Conservation (phyloP, 2,329 filamentous ascomycete species). For the Podosphaera xanthii region DNA sequence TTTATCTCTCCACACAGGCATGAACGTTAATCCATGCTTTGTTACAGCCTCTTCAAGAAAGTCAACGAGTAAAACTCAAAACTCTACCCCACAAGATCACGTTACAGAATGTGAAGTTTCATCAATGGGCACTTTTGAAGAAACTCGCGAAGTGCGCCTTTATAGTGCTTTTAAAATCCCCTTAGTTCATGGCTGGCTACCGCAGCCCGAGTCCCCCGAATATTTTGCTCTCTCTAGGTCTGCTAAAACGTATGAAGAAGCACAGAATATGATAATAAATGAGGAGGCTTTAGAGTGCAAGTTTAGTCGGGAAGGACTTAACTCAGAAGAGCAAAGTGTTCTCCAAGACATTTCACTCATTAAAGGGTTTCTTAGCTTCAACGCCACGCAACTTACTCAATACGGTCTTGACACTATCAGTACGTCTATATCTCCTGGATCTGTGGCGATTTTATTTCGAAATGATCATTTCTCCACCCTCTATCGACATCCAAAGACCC, state of each 20-base stretch:
- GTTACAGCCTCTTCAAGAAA: slow-evolving; percentile 27
- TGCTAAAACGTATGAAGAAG: slow-evolving; percentile 74
- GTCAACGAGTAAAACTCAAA: slow-evolving; percentile 14
- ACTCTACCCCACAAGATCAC: slow-evolving; percentile 16
- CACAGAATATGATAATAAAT: slow-evolving; percentile 67
- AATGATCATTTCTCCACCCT: slow-evolving; percentile 95
- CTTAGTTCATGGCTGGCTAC: slow-evolving; percentile 82
- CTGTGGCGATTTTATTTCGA: slow-evolving; percentile 76
- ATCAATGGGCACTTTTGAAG: slow-evolving; percentile 56
- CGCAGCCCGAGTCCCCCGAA: slow-evolving; percentile 39
- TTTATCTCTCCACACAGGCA: slow-evolving; percentile 73
- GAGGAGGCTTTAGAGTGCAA: slow-evolving; percentile 78
- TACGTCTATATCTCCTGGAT: slow-evolving; percentile 47
- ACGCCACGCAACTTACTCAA: slow-evolving; percentile 68
- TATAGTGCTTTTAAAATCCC: slow-evolving; percentile 80
- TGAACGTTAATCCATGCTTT: slow-evolving; percentile 93
- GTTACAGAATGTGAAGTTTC: slow-evolving; percentile 24
- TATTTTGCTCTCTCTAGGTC: slow-evolving; percentile 49
- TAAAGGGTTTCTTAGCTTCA: slow-evolving; percentile 56
- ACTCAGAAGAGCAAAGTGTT: slow-evolving; percentile 49
- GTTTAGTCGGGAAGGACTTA: slow-evolving; percentile 37
- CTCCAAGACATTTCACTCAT: slow-evolving; percentile 71
- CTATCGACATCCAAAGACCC: slow-evolving; percentile 63
- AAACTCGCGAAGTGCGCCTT: slow-evolving; percentile 69
- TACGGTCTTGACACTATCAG: slow-evolving; percentile 58